Conservation (phyloP, 768 basidiomycete genomes). For the Xerocomus spinulosus region DNA sequence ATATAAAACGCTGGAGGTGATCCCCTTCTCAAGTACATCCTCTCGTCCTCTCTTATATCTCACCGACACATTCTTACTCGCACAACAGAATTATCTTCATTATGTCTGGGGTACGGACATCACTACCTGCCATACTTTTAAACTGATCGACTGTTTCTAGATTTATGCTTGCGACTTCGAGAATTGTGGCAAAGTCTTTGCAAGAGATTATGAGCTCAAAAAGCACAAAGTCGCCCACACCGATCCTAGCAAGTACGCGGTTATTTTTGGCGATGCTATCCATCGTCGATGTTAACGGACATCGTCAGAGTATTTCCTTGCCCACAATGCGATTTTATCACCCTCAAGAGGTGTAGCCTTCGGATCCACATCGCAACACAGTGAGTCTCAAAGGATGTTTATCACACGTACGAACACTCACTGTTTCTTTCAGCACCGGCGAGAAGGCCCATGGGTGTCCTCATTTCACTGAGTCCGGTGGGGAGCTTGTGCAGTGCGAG, state of each 20-base stretch:
- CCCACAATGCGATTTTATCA: constrained; percentile 15
- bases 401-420: not conserved
- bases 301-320: constrained; percentile 17
- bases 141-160: constrained; percentile 5
- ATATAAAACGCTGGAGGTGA: too few species aligned
- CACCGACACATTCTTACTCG: too few species aligned
- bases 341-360: constrained; percentile 19
- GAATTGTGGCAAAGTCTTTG: constrained; percentile 13
- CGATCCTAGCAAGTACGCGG: constrained; percentile 7
- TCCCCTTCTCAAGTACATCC: too few species aligned
- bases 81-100: not conserved
- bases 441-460: constrained; percentile 17
- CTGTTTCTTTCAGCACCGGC: constrained; percentile 16
- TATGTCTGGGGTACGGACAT: constrained; percentile 13
- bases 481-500: constrained; percentile 5
- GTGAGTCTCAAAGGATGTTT: constrained; percentile 12
- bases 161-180: constrained; percentile 8
- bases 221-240: constrained; percentile 21
- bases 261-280: not conserved
- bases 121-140: not conserved
- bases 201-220: constrained; percentile 16
- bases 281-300: not conserved
- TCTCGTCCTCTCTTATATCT: constrained; percentile 15
- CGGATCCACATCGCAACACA: constrained; percentile 19
- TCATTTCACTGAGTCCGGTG: not conserved